A percentile compares a stretch with the other conserved stretches of the same genome.
These are phyloP conservation scores for Epichloe amarillans DNA, from an alignment of 2,329 filamentous ascomycete genomes.

Conservation along the genomic window DNA sequence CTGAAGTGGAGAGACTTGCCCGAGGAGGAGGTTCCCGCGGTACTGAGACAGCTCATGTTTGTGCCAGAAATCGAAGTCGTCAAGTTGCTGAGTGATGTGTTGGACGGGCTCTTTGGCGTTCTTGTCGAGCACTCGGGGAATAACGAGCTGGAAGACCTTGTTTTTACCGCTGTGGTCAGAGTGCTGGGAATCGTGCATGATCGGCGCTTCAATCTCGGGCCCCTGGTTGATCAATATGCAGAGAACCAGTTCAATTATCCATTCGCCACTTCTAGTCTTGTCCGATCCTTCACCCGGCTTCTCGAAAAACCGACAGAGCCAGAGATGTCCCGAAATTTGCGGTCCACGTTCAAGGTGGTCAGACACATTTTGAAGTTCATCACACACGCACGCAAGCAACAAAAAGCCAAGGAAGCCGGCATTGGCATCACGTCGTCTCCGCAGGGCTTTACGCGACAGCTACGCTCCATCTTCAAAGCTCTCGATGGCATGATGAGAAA, in stretches of 20 bases:
- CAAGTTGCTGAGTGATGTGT: constrained; percentile 78
- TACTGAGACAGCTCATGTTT: constrained; percentile 76
- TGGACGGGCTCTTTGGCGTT: constrained; percentile 84
- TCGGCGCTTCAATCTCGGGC: constrained; percentile 79
- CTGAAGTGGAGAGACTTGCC: constrained; percentile 74
- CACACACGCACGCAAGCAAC: constrained; percentile 73
- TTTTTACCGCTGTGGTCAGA: constrained; percentile 80
- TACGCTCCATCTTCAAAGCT: constrained; percentile 79
- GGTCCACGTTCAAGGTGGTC: constrained; percentile 89
- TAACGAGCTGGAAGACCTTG: constrained; percentile 81
- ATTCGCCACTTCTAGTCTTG: constrained; percentile 76
- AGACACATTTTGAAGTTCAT: constrained; percentile 91
- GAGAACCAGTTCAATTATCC: constrained; percentile 85
- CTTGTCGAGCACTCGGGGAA: constrained; percentile 83
- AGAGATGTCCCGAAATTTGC: constrained; percentile 69
- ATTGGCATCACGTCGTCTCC: constrained; percentile 71
- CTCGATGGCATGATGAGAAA: constrained; percentile 85
- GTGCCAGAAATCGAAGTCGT: constrained; percentile 97
- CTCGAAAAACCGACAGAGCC: constrained; percentile 72
- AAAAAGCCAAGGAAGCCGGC: constrained; percentile 75
- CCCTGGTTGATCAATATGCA: constrained; percentile 83
- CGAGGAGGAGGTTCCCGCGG: constrained; percentile 54
- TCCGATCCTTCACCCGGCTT: constrained; percentile 74
- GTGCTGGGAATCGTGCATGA: constrained; percentile 92
- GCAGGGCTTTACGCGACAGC: constrained; percentile 63